phyloP scores from a whole-genome alignment of 495 filamentous ascomycete genomes.

The Diplogelasinospora grovesii region DNA sequence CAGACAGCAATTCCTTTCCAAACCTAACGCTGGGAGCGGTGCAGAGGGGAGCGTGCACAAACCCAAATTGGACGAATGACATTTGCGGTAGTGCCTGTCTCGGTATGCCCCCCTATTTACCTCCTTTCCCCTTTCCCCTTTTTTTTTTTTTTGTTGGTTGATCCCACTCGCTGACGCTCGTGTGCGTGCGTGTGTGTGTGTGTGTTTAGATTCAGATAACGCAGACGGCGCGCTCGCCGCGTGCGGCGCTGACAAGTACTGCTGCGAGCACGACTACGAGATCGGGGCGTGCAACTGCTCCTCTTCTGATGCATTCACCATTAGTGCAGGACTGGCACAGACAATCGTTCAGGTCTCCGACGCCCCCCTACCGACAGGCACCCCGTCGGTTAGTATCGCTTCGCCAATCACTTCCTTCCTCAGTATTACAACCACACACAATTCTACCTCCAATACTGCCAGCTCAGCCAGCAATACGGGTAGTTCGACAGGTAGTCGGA shows the following conservation, averaged over 20 bases:
- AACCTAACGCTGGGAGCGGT: conserved; percentile 19
- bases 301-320: conserved; percentile 10
- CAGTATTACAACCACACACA: background rate
- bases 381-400: conserved; percentile 6
- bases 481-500: background rate
- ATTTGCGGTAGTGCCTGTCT: conserved; percentile 29
- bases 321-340: conserved; percentile 15
- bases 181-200: no score
- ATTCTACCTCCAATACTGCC: background rate
- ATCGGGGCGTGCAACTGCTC: conserved; percentile 24
- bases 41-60: conserved; percentile 22
- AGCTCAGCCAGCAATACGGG: background rate
- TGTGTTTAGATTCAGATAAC: conserved; percentile 13
- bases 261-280: conserved; percentile 20
- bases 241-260: conserved; percentile 24
- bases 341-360: conserved; percentile 26
- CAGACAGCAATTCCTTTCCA: conserved; percentile 11
- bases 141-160: no score
- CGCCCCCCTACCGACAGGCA: conserved; percentile 10
- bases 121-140: no score
- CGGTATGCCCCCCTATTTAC: conserved; percentile 16
- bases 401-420: background rate
- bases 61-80: conserved; percentile 23
- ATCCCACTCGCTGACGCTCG: no score
- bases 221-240: conserved; percentile 15